Evolutionary conservation across 768 basidiomycete species (phyloP).

Genomic region (Nevesoporus exiguus): DNA sequence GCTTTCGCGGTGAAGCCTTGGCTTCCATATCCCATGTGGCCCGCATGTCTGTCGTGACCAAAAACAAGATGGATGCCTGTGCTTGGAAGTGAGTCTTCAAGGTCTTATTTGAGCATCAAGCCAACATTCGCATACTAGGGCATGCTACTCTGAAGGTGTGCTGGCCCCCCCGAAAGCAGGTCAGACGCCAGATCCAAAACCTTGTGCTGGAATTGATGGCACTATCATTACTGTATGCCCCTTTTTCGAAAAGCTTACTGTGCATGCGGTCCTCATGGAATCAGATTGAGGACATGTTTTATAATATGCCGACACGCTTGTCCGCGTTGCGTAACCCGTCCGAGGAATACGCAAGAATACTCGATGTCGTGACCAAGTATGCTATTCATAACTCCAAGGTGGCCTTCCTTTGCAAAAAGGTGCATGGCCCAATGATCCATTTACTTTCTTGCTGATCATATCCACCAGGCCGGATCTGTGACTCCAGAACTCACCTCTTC

Average conservation of each 20-base stretch:
- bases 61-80: conserved; percentile 74
- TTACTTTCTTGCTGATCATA: conserved; percentile 2
- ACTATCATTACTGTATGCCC: conserved; percentile 75
- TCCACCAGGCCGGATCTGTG: conserved; percentile 58
- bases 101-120: not conserved
- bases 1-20: conserved; percentile 95
- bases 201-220: conserved; percentile 92
- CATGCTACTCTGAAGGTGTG: conserved; percentile 74
- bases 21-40: conserved; percentile 71
- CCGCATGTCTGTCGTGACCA: conserved; percentile 78
- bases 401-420: conserved; percentile 92
- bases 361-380: conserved; percentile 91
- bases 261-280: conserved; percentile 1
- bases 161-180: conserved; percentile 71
- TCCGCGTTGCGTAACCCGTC: conserved; percentile 79
- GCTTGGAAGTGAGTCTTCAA: conserved; percentile 82
- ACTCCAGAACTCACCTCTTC: conserved; percentile 83
- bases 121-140: conserved; percentile 44
- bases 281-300: conserved; percentile 94
- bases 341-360: conserved; percentile 88
- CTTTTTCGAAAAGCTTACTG: not conserved
- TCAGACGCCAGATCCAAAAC: conserved; percentile 71
- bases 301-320: conserved; percentile 85
- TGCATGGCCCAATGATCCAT: conserved; percentile 20
- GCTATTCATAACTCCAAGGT: conserved; percentile 90